Conservation (phyloP, 768 basidiomycete species). For the Naganishia friedmannii region DNA sequence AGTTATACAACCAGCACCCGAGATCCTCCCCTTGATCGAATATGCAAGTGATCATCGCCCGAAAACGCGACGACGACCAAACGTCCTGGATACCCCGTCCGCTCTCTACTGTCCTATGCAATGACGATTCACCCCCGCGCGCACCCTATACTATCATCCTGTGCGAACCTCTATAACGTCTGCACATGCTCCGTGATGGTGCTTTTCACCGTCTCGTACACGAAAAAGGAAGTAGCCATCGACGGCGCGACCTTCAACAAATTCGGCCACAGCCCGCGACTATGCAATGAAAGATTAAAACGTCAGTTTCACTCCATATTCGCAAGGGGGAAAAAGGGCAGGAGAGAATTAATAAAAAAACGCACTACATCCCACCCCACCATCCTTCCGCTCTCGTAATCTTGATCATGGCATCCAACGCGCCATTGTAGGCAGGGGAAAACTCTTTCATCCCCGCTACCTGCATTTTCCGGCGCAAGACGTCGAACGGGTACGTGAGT, state of each 20-base stretch:
- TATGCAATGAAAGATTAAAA: neutral
- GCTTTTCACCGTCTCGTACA: slow-evolving; percentile 45
- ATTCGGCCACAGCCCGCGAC: slow-evolving; percentile 44
- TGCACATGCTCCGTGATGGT: slow-evolving; percentile 25
- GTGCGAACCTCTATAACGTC: neutral
- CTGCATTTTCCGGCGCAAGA: slow-evolving; percentile 83
- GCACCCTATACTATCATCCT: no score
- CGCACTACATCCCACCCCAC: slow-evolving; percentile 49
- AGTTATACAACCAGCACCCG: neutral
- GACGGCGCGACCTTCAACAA: slow-evolving; percentile 48
- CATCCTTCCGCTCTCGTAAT: slow-evolving; percentile 72
- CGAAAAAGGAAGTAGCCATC: slow-evolving; percentile 50
- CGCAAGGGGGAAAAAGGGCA: no score
- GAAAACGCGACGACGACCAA: neutral
- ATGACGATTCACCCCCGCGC: neutral
- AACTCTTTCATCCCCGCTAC: slow-evolving; percentile 45
- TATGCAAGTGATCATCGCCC: neutral
- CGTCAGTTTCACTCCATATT: neutral
- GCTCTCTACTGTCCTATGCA: neutral
- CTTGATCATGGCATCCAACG: slow-evolving; percentile 68
- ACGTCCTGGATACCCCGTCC: no score
- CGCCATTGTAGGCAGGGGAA: slow-evolving; percentile 71
- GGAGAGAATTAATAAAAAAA: neutral
- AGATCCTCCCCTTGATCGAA: neutral
- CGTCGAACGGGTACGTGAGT: slow-evolving; percentile 92